phyloP scores from a whole-genome alignment of 805 yeast genomes.

The Wickerhamiella bombiphila region DNA sequence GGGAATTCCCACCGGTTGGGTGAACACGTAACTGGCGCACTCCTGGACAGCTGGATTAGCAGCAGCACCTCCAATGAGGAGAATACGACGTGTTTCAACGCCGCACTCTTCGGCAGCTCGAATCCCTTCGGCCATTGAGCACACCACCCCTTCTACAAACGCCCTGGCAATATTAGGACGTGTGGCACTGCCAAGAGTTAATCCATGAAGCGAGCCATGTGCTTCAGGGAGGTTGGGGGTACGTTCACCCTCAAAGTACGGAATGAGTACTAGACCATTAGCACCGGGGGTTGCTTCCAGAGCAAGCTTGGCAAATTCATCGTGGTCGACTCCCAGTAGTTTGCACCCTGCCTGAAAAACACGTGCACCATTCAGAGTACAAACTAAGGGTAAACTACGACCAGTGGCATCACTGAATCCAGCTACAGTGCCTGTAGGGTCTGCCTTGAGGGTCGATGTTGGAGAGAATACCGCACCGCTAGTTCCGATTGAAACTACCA shows the following conservation, averaged over 20 bases:
- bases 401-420: constrained; percentile 18
- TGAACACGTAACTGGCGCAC: constrained; percentile 14
- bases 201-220: constrained; percentile 14
- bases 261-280: constrained; percentile 16
- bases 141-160: constrained; percentile 16
- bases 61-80: constrained; percentile 19
- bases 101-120: constrained; percentile 7
- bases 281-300: constrained; percentile 12
- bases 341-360: constrained; percentile 12
- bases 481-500: constrained; percentile 17
- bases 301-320: constrained; percentile 13
- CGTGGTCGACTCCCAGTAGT: constrained; percentile 7
- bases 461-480: constrained; percentile 18
- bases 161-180: constrained; percentile 16
- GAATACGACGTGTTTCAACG: constrained; percentile 7
- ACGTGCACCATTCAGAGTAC: constrained; percentile 19
- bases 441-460: constrained; percentile 7
- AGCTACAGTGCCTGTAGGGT: constrained; percentile 17
- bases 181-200: constrained; percentile 13
- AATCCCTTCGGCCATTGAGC: constrained; percentile 18
- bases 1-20: constrained; percentile 13
- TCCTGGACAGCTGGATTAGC: constrained; percentile 16
- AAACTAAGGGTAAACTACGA: constrained; percentile 15
- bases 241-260: constrained; percentile 20
- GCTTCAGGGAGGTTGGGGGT: constrained; percentile 19